phyloP scores from a whole-genome alignment of 2,329 filamentous ascomycete genomes.

The Colletotrichum truncatum region DNA sequence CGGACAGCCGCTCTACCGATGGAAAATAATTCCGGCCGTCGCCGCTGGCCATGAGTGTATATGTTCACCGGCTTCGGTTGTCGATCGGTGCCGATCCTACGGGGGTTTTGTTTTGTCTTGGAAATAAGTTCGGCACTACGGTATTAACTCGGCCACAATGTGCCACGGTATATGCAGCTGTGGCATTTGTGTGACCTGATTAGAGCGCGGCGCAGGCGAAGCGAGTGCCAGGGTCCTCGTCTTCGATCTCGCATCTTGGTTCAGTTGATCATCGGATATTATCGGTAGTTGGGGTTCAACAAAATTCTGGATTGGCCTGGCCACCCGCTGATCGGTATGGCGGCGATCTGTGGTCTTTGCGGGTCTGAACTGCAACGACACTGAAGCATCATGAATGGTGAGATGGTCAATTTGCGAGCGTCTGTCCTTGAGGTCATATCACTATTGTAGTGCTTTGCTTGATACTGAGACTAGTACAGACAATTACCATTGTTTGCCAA shows the following conservation, averaged over 20 bases:
- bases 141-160: conserved; percentile 8
- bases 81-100: conserved; percentile 26
- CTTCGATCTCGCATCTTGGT: conserved; percentile 23
- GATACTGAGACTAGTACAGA: too few species aligned
- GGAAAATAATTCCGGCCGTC: background rate
- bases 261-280: conserved; percentile 24
- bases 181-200: conserved; percentile 15
- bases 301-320: conserved; percentile 15
- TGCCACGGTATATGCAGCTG: conserved; percentile 8
- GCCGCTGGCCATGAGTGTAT: background rate
- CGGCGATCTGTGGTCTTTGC: background rate
- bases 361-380: background rate
- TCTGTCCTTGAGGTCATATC: too few species aligned
- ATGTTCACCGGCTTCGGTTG: conserved; percentile 21
- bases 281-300: conserved; percentile 22
- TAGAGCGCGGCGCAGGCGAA: conserved; percentile 4
- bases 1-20: background rate
- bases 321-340: conserved; percentile 12
- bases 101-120: background rate
- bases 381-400: background rate
- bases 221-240: conserved; percentile 3
- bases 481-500: too few species aligned
- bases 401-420: too few species aligned
- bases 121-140: conserved; percentile 1
- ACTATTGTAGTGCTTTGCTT: too few species aligned